phyloP scores from a whole-genome alignment of 495 filamentous ascomycete genomes.

The Astrocystis sublimbata region DNA sequence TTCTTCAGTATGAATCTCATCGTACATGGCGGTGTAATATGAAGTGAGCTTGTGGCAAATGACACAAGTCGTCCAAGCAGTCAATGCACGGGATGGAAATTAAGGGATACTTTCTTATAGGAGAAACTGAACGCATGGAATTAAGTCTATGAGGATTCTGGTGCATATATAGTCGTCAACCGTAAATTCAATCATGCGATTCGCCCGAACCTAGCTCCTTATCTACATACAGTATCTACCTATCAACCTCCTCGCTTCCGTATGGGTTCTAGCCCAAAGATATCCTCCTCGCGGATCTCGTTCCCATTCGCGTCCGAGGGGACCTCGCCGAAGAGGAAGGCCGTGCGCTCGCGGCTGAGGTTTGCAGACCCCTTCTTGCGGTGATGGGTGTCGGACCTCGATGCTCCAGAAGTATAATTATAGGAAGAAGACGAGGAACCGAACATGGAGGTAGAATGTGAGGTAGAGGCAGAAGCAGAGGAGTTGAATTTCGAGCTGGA shows the following conservation, averaged over 20 bases:
- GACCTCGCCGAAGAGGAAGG: conserved; percentile 59
- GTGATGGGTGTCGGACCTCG: conserved; percentile 21
- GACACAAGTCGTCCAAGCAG: too few species aligned
- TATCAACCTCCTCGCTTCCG: background rate
- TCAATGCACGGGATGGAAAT: too few species aligned
- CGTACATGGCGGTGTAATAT: too few species aligned
- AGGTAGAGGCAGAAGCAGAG: background rate
- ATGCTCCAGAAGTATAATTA: background rate
- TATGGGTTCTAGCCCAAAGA: conserved; percentile 50
- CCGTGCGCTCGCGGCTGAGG: conserved; percentile 52
- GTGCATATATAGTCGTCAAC: too few species aligned
- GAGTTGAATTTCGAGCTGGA: conserved; percentile 4
- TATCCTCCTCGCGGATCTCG: conserved; percentile 39
- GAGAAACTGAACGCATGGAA: too few species aligned
- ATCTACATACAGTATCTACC: background rate
- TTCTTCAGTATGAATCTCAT: too few species aligned
- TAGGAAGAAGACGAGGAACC: background rate
- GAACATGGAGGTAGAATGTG: conserved; percentile 23
- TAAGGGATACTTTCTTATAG: too few species aligned
- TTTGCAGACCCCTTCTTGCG: conserved; percentile 45
- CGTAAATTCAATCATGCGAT: too few species aligned
- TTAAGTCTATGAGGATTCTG: too few species aligned
- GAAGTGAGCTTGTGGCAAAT: too few species aligned
- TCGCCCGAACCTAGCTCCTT: too few species aligned
- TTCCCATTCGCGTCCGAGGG: conserved; percentile 29